Conservation (phyloP, 2,329 filamentous ascomycete genomes). For the Aspergillus hiratsukae region DNA sequence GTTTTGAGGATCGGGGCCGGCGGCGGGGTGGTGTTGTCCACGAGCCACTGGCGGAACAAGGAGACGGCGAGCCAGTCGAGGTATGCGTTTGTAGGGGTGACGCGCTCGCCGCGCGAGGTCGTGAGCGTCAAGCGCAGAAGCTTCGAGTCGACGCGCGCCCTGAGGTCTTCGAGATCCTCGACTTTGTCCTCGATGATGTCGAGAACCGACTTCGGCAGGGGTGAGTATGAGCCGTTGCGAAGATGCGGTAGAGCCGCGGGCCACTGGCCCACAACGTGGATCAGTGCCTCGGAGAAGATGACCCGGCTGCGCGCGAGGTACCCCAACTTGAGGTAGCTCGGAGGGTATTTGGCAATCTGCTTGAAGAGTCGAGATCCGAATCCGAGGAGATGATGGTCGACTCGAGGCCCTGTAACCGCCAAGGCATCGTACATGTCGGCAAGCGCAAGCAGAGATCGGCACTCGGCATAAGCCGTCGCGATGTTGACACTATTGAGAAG, state of each 20-base stretch:
- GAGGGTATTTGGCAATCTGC: slow-evolving; percentile 93
- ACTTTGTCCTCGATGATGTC: slow-evolving; percentile 94
- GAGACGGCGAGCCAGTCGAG: slow-evolving; percentile 86
- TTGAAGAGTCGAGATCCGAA: slow-evolving; percentile 91
- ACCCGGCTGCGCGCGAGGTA: slow-evolving; percentile 79
- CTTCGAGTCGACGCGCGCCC: slow-evolving; percentile 72
- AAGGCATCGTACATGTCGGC: slow-evolving; percentile 96
- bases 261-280: slow-evolving; percentile 95
- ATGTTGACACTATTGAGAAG: slow-evolving; percentile 81
- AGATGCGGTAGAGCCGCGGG: slow-evolving; percentile 74
- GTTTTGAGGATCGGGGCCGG: slow-evolving; percentile 49
- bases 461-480: slow-evolving; percentile 87
- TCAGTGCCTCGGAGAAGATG: slow-evolving; percentile 80
- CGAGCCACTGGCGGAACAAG: slow-evolving; percentile 88
- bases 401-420: slow-evolving; percentile 77
- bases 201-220: slow-evolving; percentile 69
- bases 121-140: slow-evolving; percentile 77
- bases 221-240: slow-evolving; percentile 49
- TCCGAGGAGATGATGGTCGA: slow-evolving; percentile 89
- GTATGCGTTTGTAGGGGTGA: slow-evolving; percentile 73
- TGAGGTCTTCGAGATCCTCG: slow-evolving; percentile 80
- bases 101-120: slow-evolving; percentile 74
- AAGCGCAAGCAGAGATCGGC: slow-evolving; percentile 79
- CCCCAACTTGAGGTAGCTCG: slow-evolving; percentile 84
- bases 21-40: slow-evolving; percentile 78